Percentiles rank a stretch among this genome's conserved stretches.
phyloP scores from a whole-genome alignment of 192 early-diverging fungal species.

The Coemansia sp. region DNA sequence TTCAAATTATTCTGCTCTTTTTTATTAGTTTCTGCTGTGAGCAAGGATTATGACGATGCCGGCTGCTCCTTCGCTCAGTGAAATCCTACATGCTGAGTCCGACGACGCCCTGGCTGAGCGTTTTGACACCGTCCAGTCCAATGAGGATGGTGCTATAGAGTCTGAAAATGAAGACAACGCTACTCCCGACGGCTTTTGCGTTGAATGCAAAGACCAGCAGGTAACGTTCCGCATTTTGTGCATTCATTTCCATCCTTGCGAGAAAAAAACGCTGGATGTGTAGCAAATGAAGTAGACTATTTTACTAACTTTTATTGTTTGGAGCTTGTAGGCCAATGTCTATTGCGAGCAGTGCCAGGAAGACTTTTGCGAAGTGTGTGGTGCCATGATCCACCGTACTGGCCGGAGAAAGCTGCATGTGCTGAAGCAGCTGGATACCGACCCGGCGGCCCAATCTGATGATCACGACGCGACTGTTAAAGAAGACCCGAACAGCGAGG shows the following conservation, averaged over 20 bases:
- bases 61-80: conserved; percentile 35
- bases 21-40: background rate
- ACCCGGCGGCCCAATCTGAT: conserved; percentile 3
- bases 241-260: no score
- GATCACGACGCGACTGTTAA: background rate
- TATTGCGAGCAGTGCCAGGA: conserved; percentile 83
- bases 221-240: conserved; percentile 21
- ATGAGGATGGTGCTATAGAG: background rate
- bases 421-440: conserved; percentile 38
- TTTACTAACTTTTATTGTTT: background rate
- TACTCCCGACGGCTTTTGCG: conserved; percentile 74
- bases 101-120: conserved; percentile 16
- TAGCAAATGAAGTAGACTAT: background rate
- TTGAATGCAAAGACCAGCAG: conserved; percentile 84
- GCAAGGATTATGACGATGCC: conserved; percentile 36
- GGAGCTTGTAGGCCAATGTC: conserved; percentile 32
- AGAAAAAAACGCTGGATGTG: no score
- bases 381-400: conserved; percentile 80
- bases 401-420: conserved; percentile 67
- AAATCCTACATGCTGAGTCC: conserved; percentile 42
- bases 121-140: conserved; percentile 10
- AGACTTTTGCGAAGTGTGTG: conserved; percentile 91
- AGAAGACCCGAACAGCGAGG: background rate
- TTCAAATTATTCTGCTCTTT: conserved; percentile 3
- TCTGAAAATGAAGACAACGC: conserved; percentile 11